These are phyloP conservation scores for Stephania japonica DNA, from an alignment of 164 flowering plant genomes.

Conservation along the genomic window DNA sequence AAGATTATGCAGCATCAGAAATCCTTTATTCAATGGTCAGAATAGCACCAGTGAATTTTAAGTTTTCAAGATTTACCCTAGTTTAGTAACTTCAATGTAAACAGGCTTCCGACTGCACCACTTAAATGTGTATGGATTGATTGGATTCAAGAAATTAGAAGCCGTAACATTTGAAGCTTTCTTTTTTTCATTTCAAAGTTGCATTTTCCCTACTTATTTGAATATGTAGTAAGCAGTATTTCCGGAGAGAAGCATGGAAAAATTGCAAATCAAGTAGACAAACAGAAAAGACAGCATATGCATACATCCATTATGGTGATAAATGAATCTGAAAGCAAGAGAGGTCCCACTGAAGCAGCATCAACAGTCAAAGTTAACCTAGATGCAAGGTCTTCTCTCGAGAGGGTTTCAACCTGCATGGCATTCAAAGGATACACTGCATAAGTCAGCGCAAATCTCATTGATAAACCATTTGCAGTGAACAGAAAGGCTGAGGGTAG, in stretches of 20 bases:
- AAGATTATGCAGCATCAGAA: background rate
- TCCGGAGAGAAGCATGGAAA: background rate
- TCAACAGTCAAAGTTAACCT: conserved; percentile 81
- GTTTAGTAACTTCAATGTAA: background rate
- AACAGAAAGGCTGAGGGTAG: background rate
- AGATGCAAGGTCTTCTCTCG: conserved; percentile 88
- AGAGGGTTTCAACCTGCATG: conserved; percentile 79
- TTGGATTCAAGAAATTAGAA: background rate
- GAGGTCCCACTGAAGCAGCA: conserved; percentile 79
- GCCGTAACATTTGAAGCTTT: background rate
- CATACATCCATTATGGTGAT: conserved; percentile 96
- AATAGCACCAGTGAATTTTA: background rate
- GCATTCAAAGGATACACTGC: background rate
- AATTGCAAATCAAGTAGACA: background rate
- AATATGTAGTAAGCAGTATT: background rate
- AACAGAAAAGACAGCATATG: background rate
- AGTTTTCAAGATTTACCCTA: background rate
- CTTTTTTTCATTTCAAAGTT: background rate
- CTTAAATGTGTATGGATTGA: background rate
- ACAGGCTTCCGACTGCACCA: background rate
- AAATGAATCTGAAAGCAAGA: conserved; percentile 69
- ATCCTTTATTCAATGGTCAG: background rate
- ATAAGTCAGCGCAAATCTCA: background rate
- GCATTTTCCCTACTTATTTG: background rate
- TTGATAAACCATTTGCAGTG: conserved; percentile 2